phyloP scores from a whole-genome alignment of 192 early-diverging fungal species.

The Paraglomus brasilianum region DNA sequence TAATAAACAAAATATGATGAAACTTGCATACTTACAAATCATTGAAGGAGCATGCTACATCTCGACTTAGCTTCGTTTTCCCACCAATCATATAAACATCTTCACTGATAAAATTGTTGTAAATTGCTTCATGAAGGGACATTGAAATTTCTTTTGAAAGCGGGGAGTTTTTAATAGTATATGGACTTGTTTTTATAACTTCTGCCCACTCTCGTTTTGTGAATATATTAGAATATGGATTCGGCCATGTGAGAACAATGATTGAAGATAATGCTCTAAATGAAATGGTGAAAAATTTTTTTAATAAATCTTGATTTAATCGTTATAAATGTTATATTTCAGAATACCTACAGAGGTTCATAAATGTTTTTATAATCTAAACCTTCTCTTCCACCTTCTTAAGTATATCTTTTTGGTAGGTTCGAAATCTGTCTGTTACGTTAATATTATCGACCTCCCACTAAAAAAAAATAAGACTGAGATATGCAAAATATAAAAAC shows the following conservation, averaged over 20 bases:
- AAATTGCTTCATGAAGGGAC: conserved; percentile 20
- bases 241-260: conserved; percentile 22
- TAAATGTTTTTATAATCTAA: conserved; percentile 31
- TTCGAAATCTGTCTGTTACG: conserved; percentile 20
- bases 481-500: conserved; percentile 21
- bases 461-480: conserved; percentile 31
- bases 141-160: conserved; percentile 24
- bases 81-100: conserved; percentile 27
- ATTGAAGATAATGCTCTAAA: conserved; percentile 32
- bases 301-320: conserved; percentile 1
- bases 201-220: conserved; percentile 28
- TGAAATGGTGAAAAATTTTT: conserved; percentile 17
- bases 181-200: conserved; percentile 22
- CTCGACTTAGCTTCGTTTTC: conserved; percentile 25
- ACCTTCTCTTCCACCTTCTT: conserved; percentile 26
- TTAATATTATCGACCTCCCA: conserved; percentile 27
- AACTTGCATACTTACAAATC: conserved; percentile 25
- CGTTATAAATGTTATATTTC: conserved; percentile 26
- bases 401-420: conserved; percentile 20
- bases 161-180: conserved; percentile 24
- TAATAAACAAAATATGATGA: conserved; percentile 19
- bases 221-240: conserved; percentile 10
- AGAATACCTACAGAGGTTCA: conserved; percentile 25
- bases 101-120: conserved; percentile 22
- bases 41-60: conserved; percentile 26